phyloP scores from a whole-genome alignment of 768 basidiomycete species.

The Ramaria rubella region DNA sequence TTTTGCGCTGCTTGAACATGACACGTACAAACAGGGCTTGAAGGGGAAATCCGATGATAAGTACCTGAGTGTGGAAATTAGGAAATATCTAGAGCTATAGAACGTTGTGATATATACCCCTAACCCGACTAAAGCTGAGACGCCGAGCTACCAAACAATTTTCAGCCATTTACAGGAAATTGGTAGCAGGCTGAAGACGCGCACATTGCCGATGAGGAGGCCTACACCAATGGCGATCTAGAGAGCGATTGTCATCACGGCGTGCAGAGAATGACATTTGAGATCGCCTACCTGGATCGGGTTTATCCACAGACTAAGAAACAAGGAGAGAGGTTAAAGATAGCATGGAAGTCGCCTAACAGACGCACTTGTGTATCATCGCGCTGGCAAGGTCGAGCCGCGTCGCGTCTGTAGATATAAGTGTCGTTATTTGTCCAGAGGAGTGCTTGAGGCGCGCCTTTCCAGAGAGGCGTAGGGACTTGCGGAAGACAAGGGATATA shows the following conservation, averaged over 20 bases:
- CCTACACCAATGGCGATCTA: conserved; percentile 53
- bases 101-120: conserved; percentile 30
- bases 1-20: conserved; percentile 47
- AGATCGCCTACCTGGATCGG: conserved; percentile 43
- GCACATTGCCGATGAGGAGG: conserved; percentile 52
- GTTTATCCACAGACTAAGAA: conserved; percentile 46
- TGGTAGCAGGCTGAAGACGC: too few species aligned
- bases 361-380: conserved; percentile 27
- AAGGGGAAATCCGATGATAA: conserved; percentile 53
- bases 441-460: conserved; percentile 50
- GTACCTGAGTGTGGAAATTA: conserved; percentile 27
- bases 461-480: conserved; percentile 61
- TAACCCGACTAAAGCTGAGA: conserved; percentile 62
- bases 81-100: not conserved
- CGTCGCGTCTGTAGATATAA: conserved; percentile 59
- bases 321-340: not conserved
- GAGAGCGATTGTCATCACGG: not conserved
- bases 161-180: not conserved
- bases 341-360: not conserved
- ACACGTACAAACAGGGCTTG: conserved; percentile 46
- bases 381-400: conserved; percentile 46
- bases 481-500: conserved; percentile 50
- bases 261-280: not conserved
- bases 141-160: conserved; percentile 43
- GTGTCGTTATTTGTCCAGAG: conserved; percentile 61